Conservation (phyloP, 2,329 filamentous ascomycete genomes). For the Fusarium sp. region DNA sequence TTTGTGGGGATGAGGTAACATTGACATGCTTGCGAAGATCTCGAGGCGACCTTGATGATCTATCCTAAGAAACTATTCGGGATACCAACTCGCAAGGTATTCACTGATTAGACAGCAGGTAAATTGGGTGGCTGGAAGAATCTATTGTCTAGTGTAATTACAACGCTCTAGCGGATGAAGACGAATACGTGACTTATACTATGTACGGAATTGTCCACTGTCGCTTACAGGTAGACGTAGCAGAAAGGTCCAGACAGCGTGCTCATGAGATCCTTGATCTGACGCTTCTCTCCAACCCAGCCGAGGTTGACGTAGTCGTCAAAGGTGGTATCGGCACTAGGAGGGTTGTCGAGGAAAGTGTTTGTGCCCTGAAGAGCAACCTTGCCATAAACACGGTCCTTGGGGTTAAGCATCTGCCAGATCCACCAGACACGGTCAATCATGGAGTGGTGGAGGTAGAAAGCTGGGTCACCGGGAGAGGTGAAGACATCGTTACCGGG, state of each 20-base stretch:
- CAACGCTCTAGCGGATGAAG: constrained; percentile 15
- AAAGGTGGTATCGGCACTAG: constrained; percentile 46
- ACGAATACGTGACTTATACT: neutral
- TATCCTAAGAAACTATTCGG: neutral
- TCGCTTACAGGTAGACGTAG: constrained; percentile 52
- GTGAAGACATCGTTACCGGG: constrained; percentile 59
- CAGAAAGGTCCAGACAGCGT: constrained; percentile 55
- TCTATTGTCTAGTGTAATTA: constrained; percentile 3
- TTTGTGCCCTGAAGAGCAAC: constrained; percentile 46
- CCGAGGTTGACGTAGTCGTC: constrained; percentile 51
- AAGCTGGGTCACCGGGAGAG: constrained; percentile 57
- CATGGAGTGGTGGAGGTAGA: constrained; percentile 55
- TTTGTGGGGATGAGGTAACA: neutral
- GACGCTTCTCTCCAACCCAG: constrained; percentile 39
- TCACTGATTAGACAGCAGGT: neutral
- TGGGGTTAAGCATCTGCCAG: constrained; percentile 51
- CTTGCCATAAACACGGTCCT: constrained; percentile 42
- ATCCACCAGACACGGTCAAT: constrained; percentile 52
- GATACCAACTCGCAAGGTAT: neutral
- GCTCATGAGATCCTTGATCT: constrained; percentile 54
- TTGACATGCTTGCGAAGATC: neutral
- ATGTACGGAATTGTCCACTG: neutral
- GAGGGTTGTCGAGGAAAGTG: constrained; percentile 46
- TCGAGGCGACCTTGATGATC: neutral
- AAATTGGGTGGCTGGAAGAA: neutral